Evolutionary conservation across 108 stramenopile species (phyloP).

Genomic region (Fragilaria radians): DNA sequence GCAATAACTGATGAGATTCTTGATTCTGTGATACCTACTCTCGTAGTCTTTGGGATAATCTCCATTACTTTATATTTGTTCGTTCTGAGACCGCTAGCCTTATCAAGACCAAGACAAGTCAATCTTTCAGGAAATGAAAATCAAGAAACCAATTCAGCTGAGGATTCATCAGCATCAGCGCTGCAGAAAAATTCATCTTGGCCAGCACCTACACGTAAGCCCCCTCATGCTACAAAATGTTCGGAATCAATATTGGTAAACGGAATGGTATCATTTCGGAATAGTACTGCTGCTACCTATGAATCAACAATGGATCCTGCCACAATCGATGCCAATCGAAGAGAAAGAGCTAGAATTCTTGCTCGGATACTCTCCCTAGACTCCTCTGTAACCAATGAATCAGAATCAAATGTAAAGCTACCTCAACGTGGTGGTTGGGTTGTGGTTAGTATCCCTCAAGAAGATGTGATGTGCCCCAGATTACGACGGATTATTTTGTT

Average conservation of each 20-base stretch:
- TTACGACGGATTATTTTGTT: slow-evolving; percentile 9
- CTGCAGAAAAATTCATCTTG: not conserved
- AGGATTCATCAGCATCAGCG: not conserved
- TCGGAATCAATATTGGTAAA: slow-evolving; percentile 5
- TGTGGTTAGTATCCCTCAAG: slow-evolving; percentile 7
- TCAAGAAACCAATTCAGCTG: not conserved
- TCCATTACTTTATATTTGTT: slow-evolving; percentile 1
- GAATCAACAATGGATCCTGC: not conserved
- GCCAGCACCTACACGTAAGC: not conserved
- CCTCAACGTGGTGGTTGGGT: slow-evolving; percentile 19
- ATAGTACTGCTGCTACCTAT: slow-evolving; percentile 6
- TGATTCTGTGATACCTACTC: slow-evolving; percentile 2
- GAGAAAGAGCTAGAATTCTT: slow-evolving; percentile 14
- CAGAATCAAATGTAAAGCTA: not conserved
- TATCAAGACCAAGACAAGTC: not conserved
- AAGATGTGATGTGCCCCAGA: slow-evolving; percentile 12
- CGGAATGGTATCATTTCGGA: slow-evolving; percentile 12
- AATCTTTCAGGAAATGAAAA: not conserved
- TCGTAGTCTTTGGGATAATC: slow-evolving; percentile 8
- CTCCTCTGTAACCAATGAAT: not conserved
- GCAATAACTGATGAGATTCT: not conserved
- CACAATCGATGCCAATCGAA: slow-evolving; percentile 6
- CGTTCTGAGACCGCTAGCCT: slow-evolving; percentile 6
- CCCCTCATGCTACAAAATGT: not conserved
- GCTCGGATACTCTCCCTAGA: slow-evolving; percentile 3